Percentiles rank a stretch among this genome's conserved stretches.
phyloP scores from a whole-genome alignment of 1,139 yeast species.

The Pichia sp. region DNA sequence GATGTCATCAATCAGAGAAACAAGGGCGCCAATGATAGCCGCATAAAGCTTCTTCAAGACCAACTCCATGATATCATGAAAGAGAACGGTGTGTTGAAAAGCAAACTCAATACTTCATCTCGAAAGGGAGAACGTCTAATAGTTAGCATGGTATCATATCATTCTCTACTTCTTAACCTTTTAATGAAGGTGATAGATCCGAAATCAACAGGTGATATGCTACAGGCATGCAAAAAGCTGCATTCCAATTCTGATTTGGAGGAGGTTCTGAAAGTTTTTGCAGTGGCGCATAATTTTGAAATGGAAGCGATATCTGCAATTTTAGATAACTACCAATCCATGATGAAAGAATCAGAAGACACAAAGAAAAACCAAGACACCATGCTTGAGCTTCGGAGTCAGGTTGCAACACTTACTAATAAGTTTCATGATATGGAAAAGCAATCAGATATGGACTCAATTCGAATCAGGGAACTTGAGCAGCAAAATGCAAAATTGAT shows the following conservation, averaged over 20 bases:
- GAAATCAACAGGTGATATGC: slow-evolving; percentile 3
- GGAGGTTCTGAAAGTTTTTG: slow-evolving; percentile 25
- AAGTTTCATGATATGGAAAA: slow-evolving; percentile 15
- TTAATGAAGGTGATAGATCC: slow-evolving; percentile 8
- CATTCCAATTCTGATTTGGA: neutral
- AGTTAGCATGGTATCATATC: slow-evolving; percentile 2
- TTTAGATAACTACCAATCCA: slow-evolving; percentile 6
- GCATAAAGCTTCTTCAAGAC: too few species aligned
- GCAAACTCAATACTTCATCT: neutral
- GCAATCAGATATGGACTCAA: slow-evolving; percentile 17
- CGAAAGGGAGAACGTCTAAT: neutral
- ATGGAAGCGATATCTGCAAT: slow-evolving; percentile 8
- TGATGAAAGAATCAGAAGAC: neutral
- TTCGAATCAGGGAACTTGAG: slow-evolving; percentile 10
- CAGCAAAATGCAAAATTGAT: slow-evolving; percentile 9
- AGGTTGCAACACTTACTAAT: slow-evolving; percentile 1
- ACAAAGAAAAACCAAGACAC: neutral
- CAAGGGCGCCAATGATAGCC: too few species aligned
- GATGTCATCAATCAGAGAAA: too few species aligned
- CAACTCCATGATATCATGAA: neutral
- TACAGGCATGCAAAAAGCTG: slow-evolving; percentile 4
- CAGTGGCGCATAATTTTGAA: slow-evolving; percentile 29
- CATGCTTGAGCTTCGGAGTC: neutral
- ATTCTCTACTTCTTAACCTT: slow-evolving; percentile 2
- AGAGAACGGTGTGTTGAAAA: neutral